Evolutionary conservation across 1,139 yeast genomes (phyloP), one percentile per base, ranked within the genome.

Genomic region (Yamadazyma spencermartinsiae): DNA sequence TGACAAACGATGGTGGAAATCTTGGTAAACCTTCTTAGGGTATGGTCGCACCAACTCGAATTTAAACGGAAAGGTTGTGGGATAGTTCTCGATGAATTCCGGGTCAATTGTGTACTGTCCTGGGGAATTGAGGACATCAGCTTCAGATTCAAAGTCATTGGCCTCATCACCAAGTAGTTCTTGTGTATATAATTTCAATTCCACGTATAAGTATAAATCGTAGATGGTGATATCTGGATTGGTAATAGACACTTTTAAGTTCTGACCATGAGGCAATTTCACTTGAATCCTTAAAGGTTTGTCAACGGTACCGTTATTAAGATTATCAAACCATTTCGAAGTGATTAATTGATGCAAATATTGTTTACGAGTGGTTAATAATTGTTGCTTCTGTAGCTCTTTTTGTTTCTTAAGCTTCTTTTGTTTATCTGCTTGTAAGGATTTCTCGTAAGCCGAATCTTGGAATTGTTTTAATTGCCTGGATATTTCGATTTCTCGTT

Each of bases 171-270:
- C 46, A 15, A 42, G 44, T 36, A 46, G 28, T 10, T 49, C 50
- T 21, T 42, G 42, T n/a, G 49, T 46, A 36, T 57, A 55, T 28
- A 71, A 45, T 37, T 64, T 63, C 13, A 72, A 63, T 43, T 84
- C 88, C 31, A 86, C 78, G 50, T 72, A 79, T 33, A 80, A 69
- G 56, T 87, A 88, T 4, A 90, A 58, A 27, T 85, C 85, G 33
- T 68, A 68, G n/a, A 83, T 55, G 0, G 79, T 62, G 12, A 76
- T 68, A 4, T 60, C 53, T 4, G 14, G 14, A 16, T 74, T 71
- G 21, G 34, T 34, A 5, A 49, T 14, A 19, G 62, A 54, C 41
- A 88, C 78, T 7, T 86, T 68, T 2, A 82, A 56, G 34, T 95
- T 68, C 35, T 72, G 71, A 1, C 97, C 96, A 29, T 74, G 47